phyloP scores from a whole-genome alignment of 2,329 filamentous ascomycete genomes.

The Periconia sp. region DNA sequence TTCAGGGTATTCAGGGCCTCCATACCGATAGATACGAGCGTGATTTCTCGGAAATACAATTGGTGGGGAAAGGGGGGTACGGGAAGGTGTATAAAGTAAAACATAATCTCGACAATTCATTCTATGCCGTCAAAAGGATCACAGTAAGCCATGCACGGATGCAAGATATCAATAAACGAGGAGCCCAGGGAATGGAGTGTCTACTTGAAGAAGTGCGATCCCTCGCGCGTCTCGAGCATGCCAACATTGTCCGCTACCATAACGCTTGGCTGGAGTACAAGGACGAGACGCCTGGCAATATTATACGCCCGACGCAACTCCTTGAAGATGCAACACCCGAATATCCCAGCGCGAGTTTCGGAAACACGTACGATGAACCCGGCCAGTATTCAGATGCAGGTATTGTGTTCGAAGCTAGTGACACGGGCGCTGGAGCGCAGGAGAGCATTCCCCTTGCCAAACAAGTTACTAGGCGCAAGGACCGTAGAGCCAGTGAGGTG shows the following conservation, averaged over 20 bases:
- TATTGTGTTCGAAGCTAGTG: constrained; percentile 36
- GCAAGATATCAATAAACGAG: constrained; percentile 54
- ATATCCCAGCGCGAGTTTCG: constrained; percentile 10
- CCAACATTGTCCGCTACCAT: constrained; percentile 68
- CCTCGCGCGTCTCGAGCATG: constrained; percentile 63
- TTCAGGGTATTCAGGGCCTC: constrained; percentile 31
- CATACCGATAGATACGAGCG: constrained; percentile 35
- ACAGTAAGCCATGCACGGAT: constrained; percentile 56
- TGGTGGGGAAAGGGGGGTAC: constrained; percentile 67
- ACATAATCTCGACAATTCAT: constrained; percentile 62
- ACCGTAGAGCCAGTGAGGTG: constrained; percentile 33
- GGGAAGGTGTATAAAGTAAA: constrained; percentile 64
- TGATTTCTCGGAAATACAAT: constrained; percentile 45
- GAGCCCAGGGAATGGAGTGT: constrained; percentile 56
- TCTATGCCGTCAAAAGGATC: constrained; percentile 69
- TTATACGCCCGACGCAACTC: constrained; percentile 21
- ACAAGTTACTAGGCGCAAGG: constrained; percentile 27
- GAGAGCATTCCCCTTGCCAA: constrained; percentile 16
- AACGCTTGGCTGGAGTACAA: constrained; percentile 63
- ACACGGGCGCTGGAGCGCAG: constrained; percentile 15
- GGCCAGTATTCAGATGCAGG: constrained; percentile 18
- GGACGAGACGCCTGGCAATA: constrained; percentile 6
- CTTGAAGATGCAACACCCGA: constrained; percentile 20
- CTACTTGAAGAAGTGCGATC: constrained; percentile 64
- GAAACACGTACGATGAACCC: constrained; percentile 12